Percentiles rank a stretch among this genome's conserved stretches.
phyloP scores from a whole-genome alignment of 352 stramenopile genomes.

The Thalassiosira mediterranea region DNA sequence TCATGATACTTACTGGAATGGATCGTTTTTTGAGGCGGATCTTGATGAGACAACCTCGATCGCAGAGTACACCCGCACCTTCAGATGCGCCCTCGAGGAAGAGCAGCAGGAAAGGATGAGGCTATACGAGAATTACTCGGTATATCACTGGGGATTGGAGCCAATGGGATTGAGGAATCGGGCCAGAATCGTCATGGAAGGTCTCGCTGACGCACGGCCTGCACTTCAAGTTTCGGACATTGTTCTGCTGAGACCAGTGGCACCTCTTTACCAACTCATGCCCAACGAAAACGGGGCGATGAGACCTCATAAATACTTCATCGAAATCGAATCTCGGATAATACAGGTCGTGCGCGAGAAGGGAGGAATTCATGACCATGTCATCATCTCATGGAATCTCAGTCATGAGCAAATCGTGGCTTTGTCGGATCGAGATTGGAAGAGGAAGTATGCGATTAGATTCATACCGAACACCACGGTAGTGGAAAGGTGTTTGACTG shows the following conservation, averaged over 20 bases:
- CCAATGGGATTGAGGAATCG: constrained; percentile 4
- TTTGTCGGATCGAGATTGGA: constrained; percentile 38
- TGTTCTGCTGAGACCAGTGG: constrained; percentile 55
- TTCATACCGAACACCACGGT: constrained; percentile 49
- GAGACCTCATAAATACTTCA: not conserved
- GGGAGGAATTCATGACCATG: constrained; percentile 25
- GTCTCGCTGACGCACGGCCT: constrained; percentile 62
- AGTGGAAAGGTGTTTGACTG: constrained; percentile 51
- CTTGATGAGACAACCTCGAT: constrained; percentile 50
- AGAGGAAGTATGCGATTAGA: constrained; percentile 43
- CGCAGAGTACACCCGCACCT: constrained; percentile 38
- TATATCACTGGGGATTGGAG: constrained; percentile 41
- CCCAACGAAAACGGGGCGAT: not conserved
- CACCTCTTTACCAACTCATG: not conserved
- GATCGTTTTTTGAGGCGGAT: constrained; percentile 14
- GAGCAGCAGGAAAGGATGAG: constrained; percentile 62
- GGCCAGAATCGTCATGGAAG: constrained; percentile 39
- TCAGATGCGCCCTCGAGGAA: constrained; percentile 38
- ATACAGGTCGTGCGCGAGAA: constrained; percentile 37
- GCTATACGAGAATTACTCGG: constrained; percentile 65
- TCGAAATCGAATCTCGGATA: constrained; percentile 41
- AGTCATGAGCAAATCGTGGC: constrained; percentile 46
- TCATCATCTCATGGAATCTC: constrained; percentile 54
- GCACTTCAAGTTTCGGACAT: constrained; percentile 54
- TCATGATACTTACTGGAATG: too few species aligned